A percentile compares a stretch with the other conserved stretches of the same genome.
Evolutionary conservation across 805 yeast species (phyloP).

Genomic region (Starmera amethionina): DNA sequence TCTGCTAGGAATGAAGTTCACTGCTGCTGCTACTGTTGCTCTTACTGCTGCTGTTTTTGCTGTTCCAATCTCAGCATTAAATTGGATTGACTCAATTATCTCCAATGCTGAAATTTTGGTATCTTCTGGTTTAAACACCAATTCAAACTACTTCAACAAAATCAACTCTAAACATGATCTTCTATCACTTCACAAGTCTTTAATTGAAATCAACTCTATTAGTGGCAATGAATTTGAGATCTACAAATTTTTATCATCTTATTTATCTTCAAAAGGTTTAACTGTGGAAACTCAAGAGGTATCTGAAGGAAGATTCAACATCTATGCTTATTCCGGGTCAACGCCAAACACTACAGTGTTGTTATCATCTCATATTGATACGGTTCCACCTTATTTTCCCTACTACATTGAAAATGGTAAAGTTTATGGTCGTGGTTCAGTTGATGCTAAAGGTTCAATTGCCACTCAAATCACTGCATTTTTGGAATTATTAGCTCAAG

Average conservation of each 20-base stretch:
- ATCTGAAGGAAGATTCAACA: conserved; percentile 30
- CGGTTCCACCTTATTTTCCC: conserved; percentile 58
- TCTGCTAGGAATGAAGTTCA: too few relatives aligned
- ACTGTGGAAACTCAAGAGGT: conserved; percentile 39
- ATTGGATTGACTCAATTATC: too few relatives aligned
- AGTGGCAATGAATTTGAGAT: conserved; percentile 9
- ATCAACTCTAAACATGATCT: conserved; percentile 4
- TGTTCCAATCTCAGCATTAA: too few relatives aligned
- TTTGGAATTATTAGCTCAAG: conserved; percentile 31
- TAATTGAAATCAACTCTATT: conserved; percentile 17
- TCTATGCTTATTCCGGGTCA: conserved; percentile 49
- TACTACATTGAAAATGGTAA: conserved; percentile 35
- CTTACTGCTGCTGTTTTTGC: too few relatives aligned
- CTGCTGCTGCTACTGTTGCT: too few relatives aligned
- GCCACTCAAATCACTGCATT: conserved; percentile 52
- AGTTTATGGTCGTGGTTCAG: conserved; percentile 58
- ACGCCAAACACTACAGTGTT: conserved; percentile 33
- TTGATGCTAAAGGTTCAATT: conserved; percentile 66
- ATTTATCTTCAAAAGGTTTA: conserved; percentile 26
- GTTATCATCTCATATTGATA: conserved; percentile 59
- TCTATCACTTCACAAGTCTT: conserved; percentile 15
- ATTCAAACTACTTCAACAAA: too few relatives aligned
- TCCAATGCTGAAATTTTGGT: too few relatives aligned
- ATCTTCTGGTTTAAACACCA: too few relatives aligned
- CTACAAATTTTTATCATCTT: conserved; percentile 7